Percentiles rank a stretch among this genome's conserved stretches.
Conservation (phyloP, 352 stramenopile genomes). For the Phytophthora sp. region DNA sequence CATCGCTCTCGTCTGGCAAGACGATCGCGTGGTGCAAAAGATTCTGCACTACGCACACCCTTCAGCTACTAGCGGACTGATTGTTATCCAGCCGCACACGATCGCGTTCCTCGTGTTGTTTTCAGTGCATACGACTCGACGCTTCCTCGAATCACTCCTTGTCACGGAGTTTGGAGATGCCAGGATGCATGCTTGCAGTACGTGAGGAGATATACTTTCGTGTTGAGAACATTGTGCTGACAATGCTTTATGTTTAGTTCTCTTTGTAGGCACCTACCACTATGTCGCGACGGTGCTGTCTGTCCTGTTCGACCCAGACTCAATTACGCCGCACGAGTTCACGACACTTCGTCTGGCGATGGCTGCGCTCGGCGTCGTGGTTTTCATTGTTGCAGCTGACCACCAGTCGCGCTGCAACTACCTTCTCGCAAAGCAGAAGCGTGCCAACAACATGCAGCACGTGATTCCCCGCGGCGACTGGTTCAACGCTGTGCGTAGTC, state of each 20-base stretch:
- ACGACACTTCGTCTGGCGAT: slow-evolving; percentile 21
- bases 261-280: slow-evolving; percentile 64
- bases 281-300: slow-evolving; percentile 62
- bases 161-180: slow-evolving; percentile 72
- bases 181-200: slow-evolving; percentile 65
- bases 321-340: slow-evolving; percentile 19
- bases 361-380: slow-evolving; percentile 23
- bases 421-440: slow-evolving; percentile 63
- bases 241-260: slow-evolving; percentile 32
- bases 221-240: slow-evolving; percentile 4
- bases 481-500: slow-evolving; percentile 68
- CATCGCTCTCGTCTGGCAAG: slow-evolving; percentile 33
- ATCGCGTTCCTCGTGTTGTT: slow-evolving; percentile 60
- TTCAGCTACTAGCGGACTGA: background rate
- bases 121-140: slow-evolving; percentile 52
- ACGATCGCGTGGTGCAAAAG: slow-evolving; percentile 38
- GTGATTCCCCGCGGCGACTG: slow-evolving; percentile 67
- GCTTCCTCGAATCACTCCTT: slow-evolving; percentile 65
- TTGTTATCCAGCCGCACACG: slow-evolving; percentile 46
- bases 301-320: slow-evolving; percentile 47
- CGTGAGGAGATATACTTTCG: background rate
- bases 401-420: slow-evolving; percentile 71
- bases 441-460: slow-evolving; percentile 48
- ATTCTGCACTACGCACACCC: slow-evolving; percentile 43
- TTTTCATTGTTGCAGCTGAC: slow-evolving; percentile 60